Base-by-base conservation (phyloP, 2,329 filamentous ascomycete species). In the Phaeoacremonium minimum region DNA sequence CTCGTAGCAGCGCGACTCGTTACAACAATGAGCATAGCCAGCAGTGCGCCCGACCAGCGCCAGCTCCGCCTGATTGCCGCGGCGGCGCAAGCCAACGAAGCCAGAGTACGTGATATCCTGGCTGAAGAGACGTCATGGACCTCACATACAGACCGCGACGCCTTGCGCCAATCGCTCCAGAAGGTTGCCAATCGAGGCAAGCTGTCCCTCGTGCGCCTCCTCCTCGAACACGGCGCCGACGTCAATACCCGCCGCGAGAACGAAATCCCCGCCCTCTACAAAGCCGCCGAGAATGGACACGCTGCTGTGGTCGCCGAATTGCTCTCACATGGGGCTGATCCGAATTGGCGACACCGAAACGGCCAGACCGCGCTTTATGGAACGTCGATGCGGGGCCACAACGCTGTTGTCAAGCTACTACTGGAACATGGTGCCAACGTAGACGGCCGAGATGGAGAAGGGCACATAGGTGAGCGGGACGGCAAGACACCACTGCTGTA, bases 21-120 rank as follows among this genome's bases (percentile, higher is more conserved):
- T n/a, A n/a, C n/a, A n/a, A n/a, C n/a, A n/a, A n/a, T n/a, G n/a
- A 64, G 60, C 41, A 45, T 63, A 18, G 57, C 58, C 28, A 64
- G 58, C 51, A 63, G 55, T 40, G 51, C 57, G 28, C 60, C 57
- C 14, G 61, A 64, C 18, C 51, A 49, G 42, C 58, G 58, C 38
- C 59, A 63, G 36, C 47, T 61, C 22, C 52, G 55, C 19, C 47
- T 66, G 29, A 57, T 62, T 20, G 55, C 53, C 15, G 61, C 61
- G 20, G 52, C 58, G 1, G 55, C 55, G 2, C 58, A 60, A 37
- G 59, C 54, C 14, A 64, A 63, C 43, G 60, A 65, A 37, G 45
- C 47, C 5, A 52, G 56, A 6, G 50, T 66, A 4, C 55, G 56
- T 33, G 57, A 60, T 33, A 55, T 62, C 15, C 48, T 66, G 3